Evolutionary conservation across 1,284 basidiomycete genomes (phyloP).

Genomic region (Pseudozyma flocculosa): DNA sequence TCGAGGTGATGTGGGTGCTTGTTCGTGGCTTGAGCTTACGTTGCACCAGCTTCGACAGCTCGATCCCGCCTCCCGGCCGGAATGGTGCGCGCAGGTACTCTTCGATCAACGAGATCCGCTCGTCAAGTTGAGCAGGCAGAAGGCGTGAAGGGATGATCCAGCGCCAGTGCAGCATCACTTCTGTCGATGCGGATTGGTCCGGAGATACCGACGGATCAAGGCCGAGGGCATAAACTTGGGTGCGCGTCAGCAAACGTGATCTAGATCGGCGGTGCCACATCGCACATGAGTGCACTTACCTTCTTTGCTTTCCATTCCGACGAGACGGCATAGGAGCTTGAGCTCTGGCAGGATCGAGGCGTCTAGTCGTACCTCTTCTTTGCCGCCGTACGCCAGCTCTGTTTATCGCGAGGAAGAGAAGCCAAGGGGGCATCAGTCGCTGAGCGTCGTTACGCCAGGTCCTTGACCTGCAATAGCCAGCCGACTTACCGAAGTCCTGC

Average conservation of each 20-base stretch:
- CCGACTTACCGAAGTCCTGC: conserved; percentile 10
- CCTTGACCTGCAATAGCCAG: too few relatives aligned
- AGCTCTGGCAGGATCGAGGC: conserved; percentile 42
- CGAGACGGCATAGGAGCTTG: conserved; percentile 53
- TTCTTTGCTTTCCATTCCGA: conserved; percentile 40
- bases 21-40: conserved; percentile 29
- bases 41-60: conserved; percentile 37
- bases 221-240: too few relatives aligned
- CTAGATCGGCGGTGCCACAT: too few relatives aligned
- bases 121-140: conserved; percentile 39
- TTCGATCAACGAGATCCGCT: conserved; percentile 47
- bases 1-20: not conserved
- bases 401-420: conserved; percentile 1
- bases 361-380: conserved; percentile 41
- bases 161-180: conserved; percentile 21
- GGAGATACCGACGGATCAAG: too few relatives aligned
- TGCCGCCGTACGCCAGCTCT: conserved; percentile 24
- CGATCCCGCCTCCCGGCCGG: conserved; percentile 17
- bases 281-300: not conserved
- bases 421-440: too few relatives aligned
- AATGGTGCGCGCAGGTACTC: conserved; percentile 48
- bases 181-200: too few relatives aligned
- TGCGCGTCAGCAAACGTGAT: too few relatives aligned
- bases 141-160: conserved; percentile 47
- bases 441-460: too few relatives aligned